Evolutionary conservation across 2,329 filamentous ascomycete species (phyloP), one percentile per base, ranked within the genome.

Genomic region (Diaporthe sp.): DNA sequence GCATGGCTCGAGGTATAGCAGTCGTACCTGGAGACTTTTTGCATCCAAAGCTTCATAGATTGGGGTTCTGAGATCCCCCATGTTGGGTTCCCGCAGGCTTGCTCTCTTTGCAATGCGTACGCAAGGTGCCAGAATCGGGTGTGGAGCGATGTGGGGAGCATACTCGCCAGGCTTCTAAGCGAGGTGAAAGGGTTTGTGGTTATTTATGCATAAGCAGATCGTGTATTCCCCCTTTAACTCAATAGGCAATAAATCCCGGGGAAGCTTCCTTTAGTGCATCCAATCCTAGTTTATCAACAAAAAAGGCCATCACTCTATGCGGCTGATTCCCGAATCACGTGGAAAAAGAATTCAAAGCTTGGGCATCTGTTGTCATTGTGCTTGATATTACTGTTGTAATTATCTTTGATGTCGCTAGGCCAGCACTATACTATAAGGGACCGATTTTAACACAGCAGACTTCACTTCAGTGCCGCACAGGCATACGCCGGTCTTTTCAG

Each of bases 191-290:
- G 49, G n/a, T 22, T 51, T 51, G 12, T 25, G 4, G 25, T 25
- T 13, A 53, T 53, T 25, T 25, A 25, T 53, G 49, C 49, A 25
- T 53, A 25, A 25, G 12, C 13, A n/a, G 49, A 25, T 4, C 13
- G n/a, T 15, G 49, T 5, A 53, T 51, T 25, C 22, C 49, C 49
- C 49, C 22, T 22, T 53, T 25, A 53, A 53, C 10, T 25, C 4
- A 53, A 25, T 53, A 53, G n/a, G 10, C n/a, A 53, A 79, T 79
- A 28, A 15, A 39, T 0, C 3, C 37, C 12, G 3, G 37, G 37
- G 37, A 39, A 53, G 49, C 49, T 53, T 28, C 8, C n/a, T 15
- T 53, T 13, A 25, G 49, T 53, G 49, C 49, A 53, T n/a, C 4
- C n/a, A 28, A 25, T 15, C 49, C 1, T 25, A 28, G n/a, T 10